phyloP scores from a whole-genome alignment of 768 basidiomycete species.

The Lyophyllum semitale region DNA sequence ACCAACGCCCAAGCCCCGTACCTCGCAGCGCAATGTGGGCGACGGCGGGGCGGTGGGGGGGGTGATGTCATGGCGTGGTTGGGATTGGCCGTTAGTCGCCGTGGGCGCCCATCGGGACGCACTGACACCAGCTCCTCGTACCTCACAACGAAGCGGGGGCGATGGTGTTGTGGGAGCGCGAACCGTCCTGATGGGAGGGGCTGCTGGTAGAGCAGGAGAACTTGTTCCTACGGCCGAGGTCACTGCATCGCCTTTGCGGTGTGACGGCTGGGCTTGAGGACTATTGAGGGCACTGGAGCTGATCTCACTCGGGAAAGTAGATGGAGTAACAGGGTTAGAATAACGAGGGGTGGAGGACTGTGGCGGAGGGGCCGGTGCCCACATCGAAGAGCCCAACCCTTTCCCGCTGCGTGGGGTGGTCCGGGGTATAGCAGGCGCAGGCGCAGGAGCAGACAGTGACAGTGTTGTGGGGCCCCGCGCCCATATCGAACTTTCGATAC shows the following conservation, averaged over 20 bases:
- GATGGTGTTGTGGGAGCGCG: background rate
- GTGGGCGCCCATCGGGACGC: background rate
- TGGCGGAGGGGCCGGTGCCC: too few relatives aligned
- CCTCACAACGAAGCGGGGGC: background rate
- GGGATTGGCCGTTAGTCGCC: background rate
- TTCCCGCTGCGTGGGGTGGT: too few relatives aligned
- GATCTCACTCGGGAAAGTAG: background rate
- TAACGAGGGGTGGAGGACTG: background rate
- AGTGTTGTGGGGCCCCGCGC: too few relatives aligned
- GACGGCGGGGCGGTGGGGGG: background rate
- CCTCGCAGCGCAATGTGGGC: background rate
- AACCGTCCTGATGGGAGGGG: background rate
- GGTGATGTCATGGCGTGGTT: background rate
- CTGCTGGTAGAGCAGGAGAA: background rate
- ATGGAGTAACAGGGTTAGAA: background rate
- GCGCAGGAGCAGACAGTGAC: too few relatives aligned
- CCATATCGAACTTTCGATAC: too few relatives aligned
- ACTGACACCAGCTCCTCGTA: background rate
- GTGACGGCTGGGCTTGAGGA: too few relatives aligned
- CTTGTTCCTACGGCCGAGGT: background rate
- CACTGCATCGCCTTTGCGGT: too few relatives aligned
- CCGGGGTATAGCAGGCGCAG: too few relatives aligned
- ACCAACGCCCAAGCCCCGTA: background rate
- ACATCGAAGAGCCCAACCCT: background rate
- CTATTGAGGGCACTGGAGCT: background rate